Base-by-base conservation (phyloP, 2,329 filamentous ascomycete genomes). In the Arthrobotrys iridis region DNA sequence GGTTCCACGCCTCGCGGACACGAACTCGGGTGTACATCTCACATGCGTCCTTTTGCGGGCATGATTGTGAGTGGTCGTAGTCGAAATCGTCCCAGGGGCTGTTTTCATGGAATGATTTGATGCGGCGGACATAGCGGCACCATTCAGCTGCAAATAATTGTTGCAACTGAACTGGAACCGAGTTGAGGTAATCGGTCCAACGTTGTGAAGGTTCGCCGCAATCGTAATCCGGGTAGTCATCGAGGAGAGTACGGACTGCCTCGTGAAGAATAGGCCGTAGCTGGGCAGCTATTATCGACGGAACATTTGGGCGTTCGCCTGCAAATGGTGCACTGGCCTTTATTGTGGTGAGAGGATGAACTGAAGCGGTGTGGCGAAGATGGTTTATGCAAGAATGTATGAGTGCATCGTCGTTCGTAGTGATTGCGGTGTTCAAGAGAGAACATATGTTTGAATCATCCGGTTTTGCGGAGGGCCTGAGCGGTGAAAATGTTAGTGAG, bases 191-290 rank as follows among this genome's bases (percentile, higher is more conserved):
- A 43, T 76, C 72, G 10, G 43, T 65, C 72, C 72, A 76, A 22
- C 72, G 59, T 3, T 55, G 50, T 2, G 63, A 68, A 1, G 65
- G 59, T 37, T 76, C 72, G 30, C 72, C 72, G 41, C 72, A 70
- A n/a, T 76, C 72, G 43, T 76, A 76, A 22, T 76, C 72, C n/a
- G 72, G 72, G 52, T 71, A 76, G 30, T 76, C 72, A 45, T 76
- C 72, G 20, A 76, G 48, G 18, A 76, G 59, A 33, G 72, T 76
- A 40, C 65, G 72, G 24, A 76, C 66, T 13, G 72, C 72, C n/a
- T 76, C 72, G 41, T 76, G 72, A 8, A 76, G 66, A 15, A 76
- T 76, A 1, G 72, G 65, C 40, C 72, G 65, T 26, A 76, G 60
- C 26, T 76, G 66, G n/a, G 66, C 48, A 15, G 55, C 58, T 22